Evolutionary conservation across 2,329 filamentous ascomycete species (phyloP), one percentile per base, ranked within the genome.

Genomic region (Elsinoe arachidis): DNA sequence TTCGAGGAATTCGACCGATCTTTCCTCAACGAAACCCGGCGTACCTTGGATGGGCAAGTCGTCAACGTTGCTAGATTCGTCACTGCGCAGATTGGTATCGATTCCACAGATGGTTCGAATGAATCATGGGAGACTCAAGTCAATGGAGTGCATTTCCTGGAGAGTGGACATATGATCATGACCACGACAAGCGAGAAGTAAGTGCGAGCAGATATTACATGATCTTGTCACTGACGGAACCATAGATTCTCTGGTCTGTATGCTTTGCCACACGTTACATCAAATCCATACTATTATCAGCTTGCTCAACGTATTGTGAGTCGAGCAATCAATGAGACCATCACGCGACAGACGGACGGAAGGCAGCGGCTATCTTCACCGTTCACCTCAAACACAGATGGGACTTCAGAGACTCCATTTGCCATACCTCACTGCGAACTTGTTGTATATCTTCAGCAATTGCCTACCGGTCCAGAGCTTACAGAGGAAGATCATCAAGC

Each of bases 171-270:
- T 12, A 82, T 93, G 52, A 75, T 97, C 35, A 75, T 97, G 68
- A 88, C 87, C 1, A 96, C 92, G 0, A 92, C 90, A 49, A 96
- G 90, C 70, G 88, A 96, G 67, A 96, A 95, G 74, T 80, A 33
- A 10, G 53, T 17, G 6, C 11, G 14, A 14, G n/a, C n/a, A n/a
- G 19, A 52, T 7, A 12, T 19, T 5, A 15, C n/a, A 30, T 34
- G 21, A 35, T 17, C 14, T 33, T 33, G 19, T 30, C 3, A 35
- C 30, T 33, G 14, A 26, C 30, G 33, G 14, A 9, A 52, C 6
- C 11, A 10, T n/a, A 56, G 53, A 38, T 33, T 93, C 66, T 83
- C 86, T n/a, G 91, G 93, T 43, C 85, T 97, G 57, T 95, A 95
- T 69, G 87, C 85, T 2, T 75, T 97, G 47, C 91, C 93, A 23